Percentiles rank a stretch among this genome's conserved stretches.
These are phyloP conservation scores for Circinella minor DNA, from an alignment of 371 early-diverging fungal genomes.

Conservation along the genomic window DNA sequence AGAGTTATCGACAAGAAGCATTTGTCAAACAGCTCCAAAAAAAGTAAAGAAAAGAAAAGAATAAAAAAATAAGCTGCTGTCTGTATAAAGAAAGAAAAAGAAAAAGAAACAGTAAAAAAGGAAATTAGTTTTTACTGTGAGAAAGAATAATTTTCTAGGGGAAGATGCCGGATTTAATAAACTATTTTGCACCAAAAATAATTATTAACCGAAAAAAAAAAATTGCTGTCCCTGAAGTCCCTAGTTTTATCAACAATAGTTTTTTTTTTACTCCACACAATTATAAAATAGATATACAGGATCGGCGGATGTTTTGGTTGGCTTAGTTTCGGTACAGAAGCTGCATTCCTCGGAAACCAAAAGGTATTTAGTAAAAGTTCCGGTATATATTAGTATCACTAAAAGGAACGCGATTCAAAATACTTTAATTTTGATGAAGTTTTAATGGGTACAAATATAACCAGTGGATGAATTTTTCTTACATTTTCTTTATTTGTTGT, in stretches of 20 bases:
- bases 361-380: too few relatives aligned
- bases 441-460: too few relatives aligned
- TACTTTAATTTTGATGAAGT: too few relatives aligned
- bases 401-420: too few relatives aligned
- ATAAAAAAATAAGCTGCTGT: background rate
- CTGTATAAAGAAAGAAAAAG: background rate
- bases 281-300: background rate
- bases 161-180: too few relatives aligned
- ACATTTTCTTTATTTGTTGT: too few relatives aligned
- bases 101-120: background rate
- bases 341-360: too few relatives aligned
- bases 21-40: background rate
- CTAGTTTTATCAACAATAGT: too few relatives aligned
- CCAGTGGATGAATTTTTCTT: too few relatives aligned
- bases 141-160: too few relatives aligned
- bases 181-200: background rate
- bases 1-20: background rate
- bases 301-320: slow-evolving; percentile 1
- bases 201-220: background rate
- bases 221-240: background rate
- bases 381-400: too few relatives aligned
- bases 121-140: background rate
- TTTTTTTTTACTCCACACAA: too few relatives aligned
- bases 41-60: background rate
- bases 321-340: background rate